Conservation (phyloP, 768 basidiomycete genomes). For the Baorangia bicolor region DNA sequence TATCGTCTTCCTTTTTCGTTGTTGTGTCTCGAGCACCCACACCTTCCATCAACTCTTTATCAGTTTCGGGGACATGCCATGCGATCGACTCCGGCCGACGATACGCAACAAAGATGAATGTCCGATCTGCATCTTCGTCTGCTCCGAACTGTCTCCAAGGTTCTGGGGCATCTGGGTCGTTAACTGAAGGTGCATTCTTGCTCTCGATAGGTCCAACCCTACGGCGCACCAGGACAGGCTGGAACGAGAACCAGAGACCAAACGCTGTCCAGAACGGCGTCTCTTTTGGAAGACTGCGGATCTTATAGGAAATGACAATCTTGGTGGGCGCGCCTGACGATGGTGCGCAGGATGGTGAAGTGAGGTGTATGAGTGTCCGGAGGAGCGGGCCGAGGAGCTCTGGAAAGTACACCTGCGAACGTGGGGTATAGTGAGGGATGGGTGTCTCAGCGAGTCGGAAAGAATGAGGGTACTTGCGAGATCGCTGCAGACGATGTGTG, state of each 20-base stretch:
- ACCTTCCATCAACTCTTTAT: constrained; percentile 57
- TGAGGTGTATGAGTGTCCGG: constrained; percentile 66
- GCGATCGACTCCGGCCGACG: constrained; percentile 53
- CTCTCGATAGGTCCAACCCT: neutral
- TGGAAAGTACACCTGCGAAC: constrained; percentile 74
- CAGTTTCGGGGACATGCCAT: constrained; percentile 52
- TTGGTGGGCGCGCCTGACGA: constrained; percentile 19
- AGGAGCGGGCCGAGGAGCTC: constrained; percentile 80
- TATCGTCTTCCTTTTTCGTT: constrained; percentile 56
- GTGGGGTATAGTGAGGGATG: neutral
- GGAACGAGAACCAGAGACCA: constrained; percentile 69
- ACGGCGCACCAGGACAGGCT: constrained; percentile 44
- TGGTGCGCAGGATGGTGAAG: constrained; percentile 45
- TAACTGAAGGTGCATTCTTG: neutral
- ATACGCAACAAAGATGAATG: constrained; percentile 59
- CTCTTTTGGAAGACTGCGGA: constrained; percentile 69
- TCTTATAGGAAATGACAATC: constrained; percentile 71
- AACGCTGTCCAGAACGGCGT: constrained; percentile 73
- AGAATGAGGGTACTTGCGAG: constrained; percentile 50
- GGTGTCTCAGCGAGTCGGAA: neutral
- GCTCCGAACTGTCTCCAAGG: constrained; percentile 32
- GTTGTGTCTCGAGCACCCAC: constrained; percentile 47
- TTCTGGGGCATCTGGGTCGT: neutral
- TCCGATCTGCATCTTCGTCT: constrained; percentile 36
- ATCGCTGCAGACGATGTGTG: constrained; percentile 66